Evolutionary conservation across 768 basidiomycete species (phyloP).

Genomic region (Rhodotorula graminis): DNA sequence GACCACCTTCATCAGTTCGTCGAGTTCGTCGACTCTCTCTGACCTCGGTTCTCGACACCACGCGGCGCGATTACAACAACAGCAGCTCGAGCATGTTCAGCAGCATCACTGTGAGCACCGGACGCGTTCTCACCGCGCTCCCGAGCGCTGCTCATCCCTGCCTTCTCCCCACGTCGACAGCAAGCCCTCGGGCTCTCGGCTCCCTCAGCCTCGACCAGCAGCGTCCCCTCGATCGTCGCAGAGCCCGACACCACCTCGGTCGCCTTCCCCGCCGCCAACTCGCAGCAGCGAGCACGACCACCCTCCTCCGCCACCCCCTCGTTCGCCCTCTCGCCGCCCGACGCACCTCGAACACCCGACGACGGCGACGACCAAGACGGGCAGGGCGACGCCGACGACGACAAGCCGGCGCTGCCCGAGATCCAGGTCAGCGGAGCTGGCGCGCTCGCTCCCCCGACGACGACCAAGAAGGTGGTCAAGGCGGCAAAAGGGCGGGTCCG

Average conservation of each 20-base stretch:
- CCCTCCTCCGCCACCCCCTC: conserved; percentile 9
- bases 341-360: neutral
- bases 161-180: neutral
- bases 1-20: neutral
- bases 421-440: neutral
- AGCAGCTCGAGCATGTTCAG: neutral
- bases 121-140: too few relatives aligned
- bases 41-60: too few relatives aligned
- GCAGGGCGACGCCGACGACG: neutral
- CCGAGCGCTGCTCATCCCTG: neutral
- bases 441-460: conserved; percentile 53
- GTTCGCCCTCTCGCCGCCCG: conserved; percentile 18
- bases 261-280: conserved; percentile 47
- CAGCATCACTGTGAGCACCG: neutral
- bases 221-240: conserved; percentile 7
- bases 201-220: neutral
- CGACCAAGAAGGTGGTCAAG: conserved; percentile 53
- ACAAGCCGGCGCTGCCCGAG: neutral
- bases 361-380: conserved; percentile 1
- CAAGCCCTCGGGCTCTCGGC: neutral
- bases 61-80: fast-evolving
- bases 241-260: conserved; percentile 46
- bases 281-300: conserved; percentile 41
- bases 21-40: neutral
- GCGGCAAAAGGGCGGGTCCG: conserved; percentile 78